A percentile compares a stretch with the other conserved stretches of the same genome.
Evolutionary conservation across 805 yeast species (phyloP).

Genomic region (Zygosaccharomyces rouxii): DNA sequence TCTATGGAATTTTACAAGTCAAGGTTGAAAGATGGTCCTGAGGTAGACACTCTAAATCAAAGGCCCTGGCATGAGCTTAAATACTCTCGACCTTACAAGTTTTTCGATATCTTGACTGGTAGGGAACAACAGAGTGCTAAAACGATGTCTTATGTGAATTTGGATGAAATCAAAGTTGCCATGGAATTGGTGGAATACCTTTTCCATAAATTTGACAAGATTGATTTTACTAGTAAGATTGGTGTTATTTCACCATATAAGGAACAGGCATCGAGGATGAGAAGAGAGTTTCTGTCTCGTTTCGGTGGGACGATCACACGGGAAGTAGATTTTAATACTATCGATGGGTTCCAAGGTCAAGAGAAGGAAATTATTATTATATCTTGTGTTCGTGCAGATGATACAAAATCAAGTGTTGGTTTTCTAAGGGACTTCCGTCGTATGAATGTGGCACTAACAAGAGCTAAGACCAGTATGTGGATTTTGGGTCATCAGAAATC

Average conservation of each 20-base stretch:
- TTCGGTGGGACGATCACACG: constrained; percentile 62
- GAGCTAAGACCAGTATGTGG: constrained; percentile 92
- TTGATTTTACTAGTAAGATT: constrained; percentile 62
- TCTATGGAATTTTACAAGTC: constrained; percentile 76
- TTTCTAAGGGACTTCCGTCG: constrained; percentile 87
- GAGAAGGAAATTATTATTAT: constrained; percentile 91
- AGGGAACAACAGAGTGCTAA: constrained; percentile 58
- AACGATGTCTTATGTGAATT: constrained; percentile 69
- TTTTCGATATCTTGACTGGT: constrained; percentile 65
- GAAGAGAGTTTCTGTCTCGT: constrained; percentile 49
- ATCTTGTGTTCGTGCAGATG: constrained; percentile 91
- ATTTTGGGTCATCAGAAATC: constrained; percentile 77
- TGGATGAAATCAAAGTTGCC: constrained; percentile 67
- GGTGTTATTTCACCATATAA: constrained; percentile 95
- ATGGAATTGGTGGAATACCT: constrained; percentile 59
- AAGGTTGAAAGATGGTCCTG: constrained; percentile 69
- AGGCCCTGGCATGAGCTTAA: constrained; percentile 69
- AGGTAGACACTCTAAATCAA: constrained; percentile 54
- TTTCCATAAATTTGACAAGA: constrained; percentile 41
- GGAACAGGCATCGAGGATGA: constrained; percentile 67
- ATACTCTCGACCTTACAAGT: constrained; percentile 68
- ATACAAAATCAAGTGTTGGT: constrained; percentile 59
- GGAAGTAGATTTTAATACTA: constrained; percentile 84
- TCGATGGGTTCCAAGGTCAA: constrained; percentile 98
- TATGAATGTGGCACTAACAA: constrained; percentile 94